Evolutionary conservation across 164 flowering plant species (phyloP), one percentile per base, ranked within the genome.

Genomic region (Euptelea pleiosperma): DNA sequence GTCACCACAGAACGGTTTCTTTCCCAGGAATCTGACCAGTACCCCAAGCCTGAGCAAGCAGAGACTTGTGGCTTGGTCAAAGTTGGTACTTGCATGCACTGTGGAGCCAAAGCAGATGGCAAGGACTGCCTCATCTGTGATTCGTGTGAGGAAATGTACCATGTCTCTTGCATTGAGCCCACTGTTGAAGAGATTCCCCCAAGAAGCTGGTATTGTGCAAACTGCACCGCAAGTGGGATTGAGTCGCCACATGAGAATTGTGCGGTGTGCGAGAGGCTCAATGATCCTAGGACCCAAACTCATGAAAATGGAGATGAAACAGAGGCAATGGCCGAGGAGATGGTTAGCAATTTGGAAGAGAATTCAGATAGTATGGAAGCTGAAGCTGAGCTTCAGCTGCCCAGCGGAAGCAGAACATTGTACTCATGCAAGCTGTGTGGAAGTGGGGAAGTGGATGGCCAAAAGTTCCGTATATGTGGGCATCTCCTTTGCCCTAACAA

Each of bases 71-170:
- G 67, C 61, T 40, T 31, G 6, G 35, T 60, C 41, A 64, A 60
- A 47, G 44, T 60, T 31, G 36, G 69, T 65, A 60, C 59, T 45
- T 89, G 98, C 72, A 61, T 62, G 49, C 61, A 24, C 7, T 86
- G 97, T 81, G 80, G 80, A 49, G 71, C 29, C 24, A 72, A 66
- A 58, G 75, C 92, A 58, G 79, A 79, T 58, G 92, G 70, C 34
- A 71, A 53, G 57, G 70, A 79, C 30, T 72, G 75, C 70, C 73
- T 88, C 14, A 78, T 87, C 8, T 89, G 97, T 71, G 88, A 90
- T 73, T 73, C 85, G 19, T 93, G 99, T 70, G 89, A 87, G 66
- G 87, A 79, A 31, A 76, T 82, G 69, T 82, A 79, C 73, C 98
- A 92, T 55, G 58, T 87, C 46, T 71, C 80, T 55, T 87, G 97